phyloP scores from a whole-genome alignment of 805 yeast species.

The Monosporozyma siamensis region DNA sequence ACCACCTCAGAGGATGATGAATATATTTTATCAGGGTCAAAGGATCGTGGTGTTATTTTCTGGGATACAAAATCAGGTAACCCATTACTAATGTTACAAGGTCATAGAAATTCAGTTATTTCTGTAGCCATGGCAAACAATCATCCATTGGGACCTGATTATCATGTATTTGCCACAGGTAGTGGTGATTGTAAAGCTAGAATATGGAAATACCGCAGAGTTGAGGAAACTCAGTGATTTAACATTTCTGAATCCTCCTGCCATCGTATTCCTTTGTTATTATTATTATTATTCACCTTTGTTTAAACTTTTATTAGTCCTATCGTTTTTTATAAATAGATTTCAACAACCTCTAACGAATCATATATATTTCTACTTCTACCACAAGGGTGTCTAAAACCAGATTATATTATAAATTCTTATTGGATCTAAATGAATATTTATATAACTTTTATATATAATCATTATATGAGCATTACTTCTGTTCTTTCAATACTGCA shows the following conservation, averaged over 20 bases:
- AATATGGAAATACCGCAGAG: slow-evolving; percentile 74
- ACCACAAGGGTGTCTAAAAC: too few relatives aligned
- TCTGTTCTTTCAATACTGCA: slow-evolving; percentile 2
- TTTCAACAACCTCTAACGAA: too few relatives aligned
- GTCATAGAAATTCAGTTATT: slow-evolving; percentile 92
- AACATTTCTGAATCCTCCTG: too few relatives aligned
- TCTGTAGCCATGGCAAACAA: slow-evolving; percentile 86
- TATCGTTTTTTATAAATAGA: too few relatives aligned
- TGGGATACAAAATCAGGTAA: slow-evolving; percentile 93
- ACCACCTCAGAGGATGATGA: slow-evolving; percentile 90
- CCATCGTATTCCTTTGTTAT: too few relatives aligned
- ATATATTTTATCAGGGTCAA: slow-evolving; percentile 87
- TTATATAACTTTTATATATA: not conserved
- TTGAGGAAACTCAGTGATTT: not conserved
- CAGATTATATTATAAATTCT: too few relatives aligned
- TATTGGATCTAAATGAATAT: too few relatives aligned
- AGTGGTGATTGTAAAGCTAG: slow-evolving; percentile 96
- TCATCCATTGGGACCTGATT: slow-evolving; percentile 45
- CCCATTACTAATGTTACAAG: slow-evolving; percentile 90
- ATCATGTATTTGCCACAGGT: slow-evolving; percentile 91
- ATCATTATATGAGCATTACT: not conserved
- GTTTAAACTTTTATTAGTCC: too few relatives aligned
- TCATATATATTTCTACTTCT: too few relatives aligned
- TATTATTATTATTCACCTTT: too few relatives aligned
- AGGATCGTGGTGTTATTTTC: slow-evolving; percentile 92